Evolutionary conservation across 768 basidiomycete genomes (phyloP), one percentile per base, ranked within the genome.

Genomic region (Agrocybe praecox): DNA sequence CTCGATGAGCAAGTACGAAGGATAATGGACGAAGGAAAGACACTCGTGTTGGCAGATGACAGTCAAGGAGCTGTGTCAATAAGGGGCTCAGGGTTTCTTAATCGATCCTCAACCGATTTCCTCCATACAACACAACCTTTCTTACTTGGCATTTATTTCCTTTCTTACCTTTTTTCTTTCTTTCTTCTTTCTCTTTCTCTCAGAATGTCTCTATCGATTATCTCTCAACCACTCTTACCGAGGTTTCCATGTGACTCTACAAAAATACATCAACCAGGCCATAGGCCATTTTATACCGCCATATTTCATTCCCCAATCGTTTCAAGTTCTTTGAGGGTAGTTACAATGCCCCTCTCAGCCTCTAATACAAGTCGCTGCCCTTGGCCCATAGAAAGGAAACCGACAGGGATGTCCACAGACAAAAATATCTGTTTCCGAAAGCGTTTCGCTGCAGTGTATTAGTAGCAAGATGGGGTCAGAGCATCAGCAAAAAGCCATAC

Each of bases 381-480:
- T 59, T 82, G 76, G 51, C 79, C 79, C 68, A 81, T 64, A 12
- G 79, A 65, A 58, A 76, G 66, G 58, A 51, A 85, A 57, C 74
- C 64, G 18, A 67, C 59, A 18, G 73, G 73, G 49, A 79, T 64
- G 62, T 92, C 90, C 18, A 92, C 76, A 17, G 88, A 87, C 70
- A 93, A 67, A 72, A 90, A 90, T 52, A 94, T 84, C 68, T 87
- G 83, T 63, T 82, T 86, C 61, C 76, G 68, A 61, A 88, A 82
- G 15, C 88, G 81, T 62, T 73, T 80, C 21, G 89, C 90, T 92
- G 33, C 29, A 53, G n/a, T n/a, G n/a, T n/a, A n/a, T n/a, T n/a
- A 60, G 19, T 55, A 46, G 52, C 46, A 52, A 53, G 51, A 59
- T 45, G 55, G 18, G 55, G 45, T 59, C 36, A 59, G 62, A 46